A percentile compares a stretch with the other conserved stretches of the same genome.
Conservation (phyloP, 495 filamentous ascomycete species). For the Daldinia decipiens region DNA sequence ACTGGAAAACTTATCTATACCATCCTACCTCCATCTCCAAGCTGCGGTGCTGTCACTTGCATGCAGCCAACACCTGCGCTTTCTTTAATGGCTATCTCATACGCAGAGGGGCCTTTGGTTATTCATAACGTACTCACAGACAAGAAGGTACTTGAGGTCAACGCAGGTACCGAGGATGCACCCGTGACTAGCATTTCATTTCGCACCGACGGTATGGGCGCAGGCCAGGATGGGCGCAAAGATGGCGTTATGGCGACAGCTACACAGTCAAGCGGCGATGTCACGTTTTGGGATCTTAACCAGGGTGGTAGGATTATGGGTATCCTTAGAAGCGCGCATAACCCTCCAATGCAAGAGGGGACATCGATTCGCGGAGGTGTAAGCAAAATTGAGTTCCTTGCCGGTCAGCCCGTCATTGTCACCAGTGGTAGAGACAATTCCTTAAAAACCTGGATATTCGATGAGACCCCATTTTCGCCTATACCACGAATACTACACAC, state of each 20-base stretch:
- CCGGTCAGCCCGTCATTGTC: slow-evolving; percentile 89
- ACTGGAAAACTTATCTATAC: slow-evolving; percentile 90
- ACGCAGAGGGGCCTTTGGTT: slow-evolving; percentile 77
- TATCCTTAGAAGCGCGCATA: slow-evolving; percentile 84
- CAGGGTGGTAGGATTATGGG: slow-evolving; percentile 83
- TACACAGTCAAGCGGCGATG: slow-evolving; percentile 75
- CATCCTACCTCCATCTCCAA: slow-evolving; percentile 72
- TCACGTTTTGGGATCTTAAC: slow-evolving; percentile 96
- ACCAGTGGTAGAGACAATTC: slow-evolving; percentile 94
- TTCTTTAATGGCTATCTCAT: slow-evolving; percentile 87
- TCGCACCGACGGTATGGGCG: slow-evolving; percentile 88
- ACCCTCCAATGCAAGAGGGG: slow-evolving; percentile 66
- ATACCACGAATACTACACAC: slow-evolving; percentile 84
- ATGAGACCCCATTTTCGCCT: slow-evolving; percentile 84
- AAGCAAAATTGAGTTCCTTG: slow-evolving; percentile 86
- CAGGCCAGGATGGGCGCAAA: slow-evolving; percentile 83
- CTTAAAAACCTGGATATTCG: slow-evolving; percentile 94
- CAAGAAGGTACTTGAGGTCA: slow-evolving; percentile 71
- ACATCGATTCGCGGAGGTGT: slow-evolving; percentile 63
- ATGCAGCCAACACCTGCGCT: slow-evolving; percentile 84
- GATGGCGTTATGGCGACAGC: slow-evolving; percentile 89
- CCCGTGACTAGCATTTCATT: slow-evolving; percentile 86
- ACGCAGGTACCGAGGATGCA: slow-evolving; percentile 64
- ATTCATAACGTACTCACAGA: slow-evolving; percentile 85
- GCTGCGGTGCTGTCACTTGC: slow-evolving; percentile 79